Evolutionary conservation across 2,329 filamentous ascomycete species (phyloP).

Genomic region (Pezicula neosporulosa): DNA sequence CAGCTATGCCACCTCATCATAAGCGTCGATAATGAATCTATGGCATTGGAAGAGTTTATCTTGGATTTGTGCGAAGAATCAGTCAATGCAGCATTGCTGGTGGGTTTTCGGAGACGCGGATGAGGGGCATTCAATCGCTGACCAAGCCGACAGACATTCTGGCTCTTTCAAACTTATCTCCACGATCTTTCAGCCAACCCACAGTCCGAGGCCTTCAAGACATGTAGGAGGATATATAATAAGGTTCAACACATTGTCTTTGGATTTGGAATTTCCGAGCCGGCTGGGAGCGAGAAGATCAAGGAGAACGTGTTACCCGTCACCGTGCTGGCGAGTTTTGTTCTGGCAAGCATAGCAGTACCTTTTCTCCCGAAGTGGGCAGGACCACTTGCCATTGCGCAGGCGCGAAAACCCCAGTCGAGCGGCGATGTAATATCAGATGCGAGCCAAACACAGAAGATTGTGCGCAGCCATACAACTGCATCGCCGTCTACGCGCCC

Average conservation of each 20-base stretch:
- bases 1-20: conserved; percentile 86
- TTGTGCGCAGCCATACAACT: conserved; percentile 68
- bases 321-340: conserved; percentile 75
- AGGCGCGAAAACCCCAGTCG: conserved; percentile 71
- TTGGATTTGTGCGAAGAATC: conserved; percentile 84
- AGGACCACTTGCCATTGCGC: conserved; percentile 76
- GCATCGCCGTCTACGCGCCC: conserved; percentile 42
- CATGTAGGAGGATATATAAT: conserved; percentile 80
- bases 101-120: conserved; percentile 39
- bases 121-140: conserved; percentile 10
- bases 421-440: conserved; percentile 60
- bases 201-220: conserved; percentile 74
- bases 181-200: conserved; percentile 75
- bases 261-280: conserved; percentile 74
- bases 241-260: conserved; percentile 88
- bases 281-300: conserved; percentile 68
- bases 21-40: conserved; percentile 85
- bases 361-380: conserved; percentile 75
- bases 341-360: conserved; percentile 71
- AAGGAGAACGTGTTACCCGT: conserved; percentile 79
- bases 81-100: conserved; percentile 77
- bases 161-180: conserved; percentile 85
- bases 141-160: conserved; percentile 64
- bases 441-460: conserved; percentile 46
- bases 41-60: conserved; percentile 86